Base-by-base conservation (phyloP, 495 filamentous ascomycete species). In the Usnea hakonensis region DNA sequence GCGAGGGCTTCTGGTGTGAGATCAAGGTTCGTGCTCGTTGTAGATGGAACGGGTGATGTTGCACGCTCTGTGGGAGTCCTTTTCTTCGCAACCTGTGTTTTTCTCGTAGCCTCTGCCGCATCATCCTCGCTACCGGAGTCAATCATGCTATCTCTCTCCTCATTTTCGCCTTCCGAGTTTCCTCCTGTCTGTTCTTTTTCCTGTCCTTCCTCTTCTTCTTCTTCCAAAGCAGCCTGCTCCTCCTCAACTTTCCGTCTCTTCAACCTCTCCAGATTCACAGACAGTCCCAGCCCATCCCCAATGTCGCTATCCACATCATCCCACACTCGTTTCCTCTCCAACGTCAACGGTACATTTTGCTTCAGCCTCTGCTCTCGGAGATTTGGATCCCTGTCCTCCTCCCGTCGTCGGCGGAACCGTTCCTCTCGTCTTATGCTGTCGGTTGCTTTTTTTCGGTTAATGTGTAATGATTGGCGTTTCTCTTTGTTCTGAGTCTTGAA, bases 311-410 rank as follows among this genome's bases (percentile, higher is more conserved):
- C 88, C n/a, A 87, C 83, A 43, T 95, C 89, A 68, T 97, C 94
- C 93, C 92, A 98, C 57, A 90, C 84, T 70, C 94, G 77, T 79
- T 96, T 97, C 53, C 85, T 83, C 64, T 97, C 94, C 28, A 97
- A 82, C 3, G 90, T 96, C 43, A 84, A 71, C 3, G 94, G 90
- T 43, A 91, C 78, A 76, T 97, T 97, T 65, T 80, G 82, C 64
- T 79, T 84, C 55, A 90, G 77, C 66, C 94, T 81, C 58, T 87
- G 81, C 58, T 82, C 83, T 57, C 83, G 81, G 55, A 96, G 72
- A 48, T 81, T 78, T n/a, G 94, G 92, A 67, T 97, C 83, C 72
- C 85, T 88, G 65, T 85, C 82, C 74, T 98, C 94, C 71, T 94
- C 88, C 71, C 83, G 87, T 73, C 90, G 91, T 43, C 88, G 78